Conservation (phyloP, 345 rosid genomes). For the Psidium guajava region DNA sequence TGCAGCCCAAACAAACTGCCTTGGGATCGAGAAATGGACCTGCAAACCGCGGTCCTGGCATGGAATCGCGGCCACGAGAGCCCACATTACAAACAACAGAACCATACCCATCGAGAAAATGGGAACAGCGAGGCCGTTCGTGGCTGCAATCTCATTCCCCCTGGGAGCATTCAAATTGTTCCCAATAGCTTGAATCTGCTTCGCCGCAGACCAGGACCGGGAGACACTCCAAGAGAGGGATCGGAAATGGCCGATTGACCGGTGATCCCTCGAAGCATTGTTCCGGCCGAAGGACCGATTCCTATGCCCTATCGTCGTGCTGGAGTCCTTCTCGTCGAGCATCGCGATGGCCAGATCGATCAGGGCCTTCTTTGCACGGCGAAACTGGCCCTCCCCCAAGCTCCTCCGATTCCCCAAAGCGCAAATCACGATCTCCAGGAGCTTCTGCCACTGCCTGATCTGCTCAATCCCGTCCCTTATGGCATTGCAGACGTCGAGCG, state of each 20-base stretch:
- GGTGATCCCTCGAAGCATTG: conserved; percentile 27
- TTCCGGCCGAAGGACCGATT: conserved; percentile 80
- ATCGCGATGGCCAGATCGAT: conserved; percentile 70
- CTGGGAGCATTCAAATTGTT: conserved; percentile 51
- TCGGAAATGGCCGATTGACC: conserved; percentile 47
- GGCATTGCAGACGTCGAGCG: conserved; percentile 82
- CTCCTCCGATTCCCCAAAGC: conserved; percentile 26
- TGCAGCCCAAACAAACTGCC: conserved; percentile 60
- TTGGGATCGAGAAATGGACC: conserved; percentile 65
- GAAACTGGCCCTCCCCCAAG: conserved; percentile 77
- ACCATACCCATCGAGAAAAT: conserved; percentile 62
- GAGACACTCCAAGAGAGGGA: conserved; percentile 98
- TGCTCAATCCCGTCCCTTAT: conserved; percentile 76
- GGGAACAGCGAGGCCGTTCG: conserved; percentile 49
- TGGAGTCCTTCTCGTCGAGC: conserved; percentile 80
- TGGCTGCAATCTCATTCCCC: conserved; percentile 40
- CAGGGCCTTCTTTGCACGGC: conserved; percentile 79
- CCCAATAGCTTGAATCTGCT: conserved; percentile 77
- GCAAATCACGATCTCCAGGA: conserved; percentile 53
- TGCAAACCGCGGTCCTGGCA: conserved; percentile 93
- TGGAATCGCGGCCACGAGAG: conserved; percentile 85
- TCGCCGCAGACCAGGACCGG: conserved; percentile 90
- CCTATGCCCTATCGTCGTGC: conserved; percentile 33
- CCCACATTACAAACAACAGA: conserved; percentile 91
- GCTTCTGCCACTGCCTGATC: conserved; percentile 63